Base-by-base conservation (phyloP, 805 yeast species). In the Candida ovalis region DNA sequence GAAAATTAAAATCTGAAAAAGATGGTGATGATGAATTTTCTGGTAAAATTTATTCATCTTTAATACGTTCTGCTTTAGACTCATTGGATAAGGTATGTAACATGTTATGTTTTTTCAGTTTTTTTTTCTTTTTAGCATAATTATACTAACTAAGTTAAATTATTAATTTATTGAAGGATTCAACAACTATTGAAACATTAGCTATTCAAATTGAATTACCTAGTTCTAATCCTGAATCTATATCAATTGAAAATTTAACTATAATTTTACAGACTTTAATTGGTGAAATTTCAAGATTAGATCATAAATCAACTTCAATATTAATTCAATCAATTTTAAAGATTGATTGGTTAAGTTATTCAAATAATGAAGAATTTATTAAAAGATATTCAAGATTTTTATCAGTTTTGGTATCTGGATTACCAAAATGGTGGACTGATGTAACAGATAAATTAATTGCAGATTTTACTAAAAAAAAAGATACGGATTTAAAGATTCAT, bases 381-480 rank as follows among this genome's bases (percentile, higher is more conserved):
- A 70, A 73, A 43, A 69, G 74, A 42, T 90, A 86, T 66, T 76
- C 84, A 42, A 83, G 81, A 40, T 94, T 94, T 64, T 69, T 88
- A 41, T 76, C 81, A 40, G 87, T 91, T 24, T 74, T 92, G 45
- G 87, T 91, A 35, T 85, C 96, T 3, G 86, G 92, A 41, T 75
- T 84, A 51, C 98, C 98, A 7, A 88, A 83, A 64, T 92, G 96
- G 88, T 82, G 94, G 80, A 77, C 80, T 53, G 95, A 88, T 50
- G 88, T 92, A n/a, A 82, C 87, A 19, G 71, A 75, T 50, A 77
- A 79, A 49, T 66, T 92, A n/a, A 76, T 90, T 10, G 58, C 73
- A 18, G 89, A 82, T 58, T 86, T 92, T 57, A 67, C 62, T 8
- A 55, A 52, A 36, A 45, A 50, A 8, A 30, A 50, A 24, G 55